Evolutionary conservation across 2,329 filamentous ascomycete genomes (phyloP), one percentile per base, ranked within the genome.

Genomic region (Aspergillus latus): DNA sequence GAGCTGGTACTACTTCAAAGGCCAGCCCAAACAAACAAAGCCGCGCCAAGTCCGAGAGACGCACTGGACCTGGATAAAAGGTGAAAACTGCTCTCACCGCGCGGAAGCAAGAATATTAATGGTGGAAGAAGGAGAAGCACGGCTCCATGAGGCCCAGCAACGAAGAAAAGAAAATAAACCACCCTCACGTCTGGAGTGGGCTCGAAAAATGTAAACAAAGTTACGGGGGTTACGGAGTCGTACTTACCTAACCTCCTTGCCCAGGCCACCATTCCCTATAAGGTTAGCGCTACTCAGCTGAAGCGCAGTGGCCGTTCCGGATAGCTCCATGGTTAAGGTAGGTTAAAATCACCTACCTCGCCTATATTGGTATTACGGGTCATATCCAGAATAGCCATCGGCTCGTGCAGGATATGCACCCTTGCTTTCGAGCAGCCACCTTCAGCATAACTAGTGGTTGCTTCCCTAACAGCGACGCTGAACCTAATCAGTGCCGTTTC

Each of bases 21-120:
- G 40, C 54, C 37, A 54, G 47, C 59, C 62, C 56, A 66, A 65
- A 66, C 63, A 66, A 66, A 66, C 63, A 49, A 56, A 54, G 50
- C 61, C 60, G 56, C 59, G 62, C 62, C 58, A 59, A 62, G 55
- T 49, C 54, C 47, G 29, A 53, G 47, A 34, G 32, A 39, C 39
- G 49, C 44, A 54, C 21, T 16, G 44, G 49, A 48, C 57, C 45
- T 29, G 26, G 56, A 39, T 54, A 39, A 9, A 28, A 48, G 48
- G 40, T 37, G 49, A 54, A 29, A 43, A 52, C 54, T 49, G 54
- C 8, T 49, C 46, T 52, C 44, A 57, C 54, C 37, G 44, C 54
- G 43, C 49, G 37, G 13, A 26, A 52, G 26, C 29, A 43, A 42
- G 37, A 50, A 54, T 51, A 45, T 43, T 37, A 53, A 37, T 47